These are phyloP conservation scores for Thyridium curvatum DNA, from an alignment of 2,329 filamentous ascomycete genomes.

Conservation along the genomic window DNA sequence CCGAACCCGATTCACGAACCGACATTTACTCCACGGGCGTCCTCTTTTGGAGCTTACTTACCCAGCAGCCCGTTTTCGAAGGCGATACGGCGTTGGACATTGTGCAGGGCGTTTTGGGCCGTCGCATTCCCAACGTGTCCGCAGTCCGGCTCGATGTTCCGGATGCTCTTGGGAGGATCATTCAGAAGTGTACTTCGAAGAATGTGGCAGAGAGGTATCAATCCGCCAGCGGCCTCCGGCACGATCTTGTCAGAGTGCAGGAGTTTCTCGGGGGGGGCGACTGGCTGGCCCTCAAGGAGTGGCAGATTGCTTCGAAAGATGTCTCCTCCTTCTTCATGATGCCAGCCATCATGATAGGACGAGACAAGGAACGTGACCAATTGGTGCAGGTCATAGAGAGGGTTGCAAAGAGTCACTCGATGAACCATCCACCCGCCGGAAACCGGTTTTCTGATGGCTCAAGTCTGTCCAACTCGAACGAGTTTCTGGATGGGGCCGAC, in stretches of 20 bases:
- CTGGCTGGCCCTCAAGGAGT: slow-evolving; percentile 61
- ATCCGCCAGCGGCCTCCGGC: slow-evolving; percentile 77
- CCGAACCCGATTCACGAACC: slow-evolving; percentile 84
- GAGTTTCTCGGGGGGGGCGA: slow-evolving; percentile 72
- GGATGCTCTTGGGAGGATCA: slow-evolving; percentile 72
- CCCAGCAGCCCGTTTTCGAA: slow-evolving; percentile 73
- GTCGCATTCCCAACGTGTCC: slow-evolving; percentile 70
- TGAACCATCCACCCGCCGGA: slow-evolving; percentile 32
- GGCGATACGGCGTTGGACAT: slow-evolving; percentile 80
- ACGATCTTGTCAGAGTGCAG: slow-evolving; percentile 71
- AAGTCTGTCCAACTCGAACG: slow-evolving; percentile 45
- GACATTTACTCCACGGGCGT: slow-evolving; percentile 92
- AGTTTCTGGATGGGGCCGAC: slow-evolving; percentile 41
- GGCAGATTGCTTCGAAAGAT: slow-evolving; percentile 75
- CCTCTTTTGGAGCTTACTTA: slow-evolving; percentile 80
- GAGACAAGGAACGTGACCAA: slow-evolving; percentile 62
- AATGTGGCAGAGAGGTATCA: slow-evolving; percentile 84
- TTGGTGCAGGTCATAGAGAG: slow-evolving; percentile 72
- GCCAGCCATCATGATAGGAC: slow-evolving; percentile 74
- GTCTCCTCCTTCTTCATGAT: slow-evolving; percentile 90
- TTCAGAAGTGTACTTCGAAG: slow-evolving; percentile 89
- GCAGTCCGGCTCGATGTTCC: slow-evolving; percentile 76
- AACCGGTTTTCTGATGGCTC: slow-evolving; percentile 48
- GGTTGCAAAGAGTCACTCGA: slow-evolving; percentile 59
- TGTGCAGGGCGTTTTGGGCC: slow-evolving; percentile 80